Conservation (phyloP, 2,329 filamentous ascomycete species). For the Aspergillus viridinutans region DNA sequence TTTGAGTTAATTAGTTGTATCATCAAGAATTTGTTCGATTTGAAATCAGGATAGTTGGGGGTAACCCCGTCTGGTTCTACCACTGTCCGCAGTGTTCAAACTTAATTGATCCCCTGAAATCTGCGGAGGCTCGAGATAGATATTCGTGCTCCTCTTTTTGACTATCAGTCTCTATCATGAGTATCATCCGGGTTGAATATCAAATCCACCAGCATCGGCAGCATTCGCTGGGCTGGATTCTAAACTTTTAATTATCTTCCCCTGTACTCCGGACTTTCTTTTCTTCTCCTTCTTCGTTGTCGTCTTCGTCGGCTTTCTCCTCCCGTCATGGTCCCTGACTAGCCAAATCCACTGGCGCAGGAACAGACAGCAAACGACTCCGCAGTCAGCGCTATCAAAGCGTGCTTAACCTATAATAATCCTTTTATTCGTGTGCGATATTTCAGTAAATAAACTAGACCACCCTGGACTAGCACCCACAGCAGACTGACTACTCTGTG, state of each 20-base stretch:
- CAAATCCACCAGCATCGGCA: no score
- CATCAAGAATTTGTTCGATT: background rate
- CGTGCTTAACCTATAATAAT: background rate
- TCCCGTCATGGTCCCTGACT: slow-evolving; percentile 11
- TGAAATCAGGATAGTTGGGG: background rate
- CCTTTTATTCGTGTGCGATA: background rate
- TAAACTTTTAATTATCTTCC: background rate
- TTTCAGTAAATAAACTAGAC: background rate
- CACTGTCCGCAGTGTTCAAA: no score
- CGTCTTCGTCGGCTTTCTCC: no score
- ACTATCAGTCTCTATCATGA: no score
- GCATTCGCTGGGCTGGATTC: no score
- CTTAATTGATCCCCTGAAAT: no score
- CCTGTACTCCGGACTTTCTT: no score
- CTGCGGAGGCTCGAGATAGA: no score
- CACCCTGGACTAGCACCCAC: slow-evolving; percentile 9
- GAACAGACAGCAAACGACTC: slow-evolving; percentile 16
- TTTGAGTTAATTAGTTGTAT: background rate
- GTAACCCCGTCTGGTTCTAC: no score
- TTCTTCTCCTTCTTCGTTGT: no score
- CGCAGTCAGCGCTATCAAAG: background rate
- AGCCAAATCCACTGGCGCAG: slow-evolving; percentile 11
- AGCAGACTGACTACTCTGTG: background rate
- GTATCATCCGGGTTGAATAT: no score
- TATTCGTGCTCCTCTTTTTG: no score